Evolutionary conservation across 2,329 filamentous ascomycete genomes (phyloP).

Genomic region (Monascus ruber): DNA sequence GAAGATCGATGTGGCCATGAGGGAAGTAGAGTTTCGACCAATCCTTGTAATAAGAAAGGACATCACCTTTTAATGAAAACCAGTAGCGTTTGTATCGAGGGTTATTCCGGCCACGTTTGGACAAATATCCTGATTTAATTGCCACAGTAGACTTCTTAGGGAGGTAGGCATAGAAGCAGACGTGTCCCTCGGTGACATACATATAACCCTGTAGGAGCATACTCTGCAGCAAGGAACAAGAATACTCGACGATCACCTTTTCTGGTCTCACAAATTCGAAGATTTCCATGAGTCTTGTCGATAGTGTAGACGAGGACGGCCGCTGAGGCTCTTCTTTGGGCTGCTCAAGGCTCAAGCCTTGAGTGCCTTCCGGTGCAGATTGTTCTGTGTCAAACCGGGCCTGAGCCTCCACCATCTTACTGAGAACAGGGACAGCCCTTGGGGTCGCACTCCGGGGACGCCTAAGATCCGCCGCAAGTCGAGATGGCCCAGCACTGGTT

Average conservation of each 20-base stretch:
- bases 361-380: conserved; percentile 8
- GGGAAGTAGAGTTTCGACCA: conserved; percentile 83
- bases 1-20: conserved; percentile 78
- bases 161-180: conserved; percentile 96
- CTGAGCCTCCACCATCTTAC: conserved; percentile 62
- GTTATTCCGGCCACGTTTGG: conserved; percentile 79
- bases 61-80: conserved; percentile 86
- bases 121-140: conserved; percentile 77
- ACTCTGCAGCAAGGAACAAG: conserved; percentile 85
- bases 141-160: conserved; percentile 74
- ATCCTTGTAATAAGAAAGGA: conserved; percentile 79
- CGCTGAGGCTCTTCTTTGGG: conserved; percentile 42
- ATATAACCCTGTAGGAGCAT: conserved; percentile 88
- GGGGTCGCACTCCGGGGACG: conserved; percentile 27
- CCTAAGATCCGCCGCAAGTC: conserved; percentile 8
- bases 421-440: conserved; percentile 59
- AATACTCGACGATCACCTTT: conserved; percentile 80
- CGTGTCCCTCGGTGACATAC: conserved; percentile 85
- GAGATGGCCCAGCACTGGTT: conserved; percentile 7
- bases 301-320: conserved; percentile 46
- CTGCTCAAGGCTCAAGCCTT: conserved; percentile 14
- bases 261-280: conserved; percentile 74
- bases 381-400: conserved; percentile 42
- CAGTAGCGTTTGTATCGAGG: conserved; percentile 82
- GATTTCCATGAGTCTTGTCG: conserved; percentile 65